phyloP scores from a whole-genome alignment of 495 filamentous ascomycete species.

The Terfezia boudieri region DNA sequence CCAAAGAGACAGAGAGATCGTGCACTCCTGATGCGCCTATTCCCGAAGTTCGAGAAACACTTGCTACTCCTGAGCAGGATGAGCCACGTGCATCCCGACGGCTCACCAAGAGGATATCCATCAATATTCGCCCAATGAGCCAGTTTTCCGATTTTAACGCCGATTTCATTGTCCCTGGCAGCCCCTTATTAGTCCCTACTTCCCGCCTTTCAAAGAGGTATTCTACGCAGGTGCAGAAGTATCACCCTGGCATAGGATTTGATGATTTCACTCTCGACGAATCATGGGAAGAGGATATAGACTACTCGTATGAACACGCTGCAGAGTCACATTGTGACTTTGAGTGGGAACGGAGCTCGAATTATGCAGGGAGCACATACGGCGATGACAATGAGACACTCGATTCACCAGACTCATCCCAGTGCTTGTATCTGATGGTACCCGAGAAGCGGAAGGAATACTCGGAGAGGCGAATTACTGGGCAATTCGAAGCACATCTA shows the following conservation, averaged over 20 bases:
- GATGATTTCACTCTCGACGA: conserved; percentile 27
- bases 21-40: background rate
- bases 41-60: background rate
- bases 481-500: conserved; percentile 17
- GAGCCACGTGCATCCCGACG: background rate
- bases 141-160: conserved; percentile 15
- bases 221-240: conserved; percentile 4
- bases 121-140: conserved; percentile 11
- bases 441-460: conserved; percentile 9
- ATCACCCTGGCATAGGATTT: conserved; percentile 7
- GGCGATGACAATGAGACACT: conserved; percentile 2
- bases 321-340: conserved; percentile 81
- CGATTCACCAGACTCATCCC: background rate
- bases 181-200: conserved; percentile 5
- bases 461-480: conserved; percentile 16
- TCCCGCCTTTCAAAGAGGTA: conserved; percentile 7
- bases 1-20: background rate
- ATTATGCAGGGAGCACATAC: conserved; percentile 11
- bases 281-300: conserved; percentile 84
- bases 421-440: conserved; percentile 2
- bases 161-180: conserved; percentile 10
- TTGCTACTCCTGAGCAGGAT: background rate
- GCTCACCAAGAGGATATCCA: background rate
- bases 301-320: conserved; percentile 80
- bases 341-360: conserved; percentile 45